phyloP scores from a whole-genome alignment of 2,329 filamentous ascomycete species.

The Colletotrichum liaoningense region DNA sequence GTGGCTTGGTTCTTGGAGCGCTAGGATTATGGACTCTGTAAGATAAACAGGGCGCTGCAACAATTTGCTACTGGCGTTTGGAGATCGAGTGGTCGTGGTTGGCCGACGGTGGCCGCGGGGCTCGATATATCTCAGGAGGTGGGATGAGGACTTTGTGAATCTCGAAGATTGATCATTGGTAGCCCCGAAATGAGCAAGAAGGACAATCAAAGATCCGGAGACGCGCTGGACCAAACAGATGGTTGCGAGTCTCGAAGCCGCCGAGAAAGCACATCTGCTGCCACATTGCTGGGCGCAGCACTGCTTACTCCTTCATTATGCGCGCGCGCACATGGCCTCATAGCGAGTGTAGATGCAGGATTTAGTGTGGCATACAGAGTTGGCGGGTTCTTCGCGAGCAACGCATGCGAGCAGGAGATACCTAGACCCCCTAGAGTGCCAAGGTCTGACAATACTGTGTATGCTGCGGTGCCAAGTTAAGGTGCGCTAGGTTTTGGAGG shows the following conservation, averaged over 20 bases:
- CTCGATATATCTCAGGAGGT: conserved; percentile 12
- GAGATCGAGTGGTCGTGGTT: conserved; percentile 13
- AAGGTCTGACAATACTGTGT: not conserved
- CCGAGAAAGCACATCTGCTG: not conserved
- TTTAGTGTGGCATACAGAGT: not conserved
- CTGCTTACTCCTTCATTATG: conserved; percentile 4
- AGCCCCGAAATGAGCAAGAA: not conserved
- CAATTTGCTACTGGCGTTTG: not conserved
- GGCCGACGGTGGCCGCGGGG: conserved; percentile 19
- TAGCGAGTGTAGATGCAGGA: conserved; percentile 11
- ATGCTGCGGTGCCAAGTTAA: not conserved
- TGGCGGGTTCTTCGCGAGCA: not conserved
- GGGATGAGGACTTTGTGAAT: not conserved
- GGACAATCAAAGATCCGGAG: not conserved
- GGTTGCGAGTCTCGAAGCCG: not conserved
- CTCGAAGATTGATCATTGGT: not conserved
- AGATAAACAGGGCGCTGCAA: not conserved
- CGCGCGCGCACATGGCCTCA: conserved; percentile 2
- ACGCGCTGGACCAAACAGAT: not conserved
- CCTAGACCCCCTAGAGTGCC: not conserved
- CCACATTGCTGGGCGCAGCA: conserved; percentile 11
- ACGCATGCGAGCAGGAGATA: not conserved
- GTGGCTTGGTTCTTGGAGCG: not conserved
- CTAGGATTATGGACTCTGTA: not conserved
- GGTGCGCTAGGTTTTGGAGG: not conserved